Percentiles rank a stretch among this genome's conserved stretches.
phyloP scores from a whole-genome alignment of 306 rosid genomes.

The Quercus variabilis region DNA sequence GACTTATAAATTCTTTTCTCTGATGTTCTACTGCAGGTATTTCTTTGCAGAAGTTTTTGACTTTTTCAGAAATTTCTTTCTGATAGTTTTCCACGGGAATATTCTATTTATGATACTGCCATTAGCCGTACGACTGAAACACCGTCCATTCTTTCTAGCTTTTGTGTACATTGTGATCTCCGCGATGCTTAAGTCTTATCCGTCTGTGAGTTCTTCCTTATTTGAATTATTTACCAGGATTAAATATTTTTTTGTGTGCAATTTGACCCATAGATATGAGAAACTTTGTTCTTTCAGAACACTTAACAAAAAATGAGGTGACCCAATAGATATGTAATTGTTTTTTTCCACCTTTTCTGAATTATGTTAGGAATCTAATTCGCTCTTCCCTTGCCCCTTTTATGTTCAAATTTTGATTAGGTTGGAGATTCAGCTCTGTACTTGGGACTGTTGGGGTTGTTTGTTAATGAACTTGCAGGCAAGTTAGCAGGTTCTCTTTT shows the following conservation, averaged over 20 bases:
- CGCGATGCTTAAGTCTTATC: conserved; percentile 87
- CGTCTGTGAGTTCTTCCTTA: conserved; percentile 49
- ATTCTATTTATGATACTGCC: conserved; percentile 82
- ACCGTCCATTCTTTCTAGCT: conserved; percentile 89
- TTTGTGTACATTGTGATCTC: conserved; percentile 65
- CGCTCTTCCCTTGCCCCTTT: conserved; percentile 5
- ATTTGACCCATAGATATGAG: not conserved
- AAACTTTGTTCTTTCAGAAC: not conserved
- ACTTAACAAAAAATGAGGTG: not conserved
- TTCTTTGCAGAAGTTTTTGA: conserved; percentile 96
- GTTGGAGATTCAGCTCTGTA: conserved; percentile 91
- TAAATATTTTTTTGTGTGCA: not conserved
- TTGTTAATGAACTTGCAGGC: conserved; percentile 80
- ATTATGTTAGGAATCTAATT: conserved; percentile 5
- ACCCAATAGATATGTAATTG: too few species aligned
- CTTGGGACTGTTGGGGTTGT: conserved; percentile 80
- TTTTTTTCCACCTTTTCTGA: not conserved
- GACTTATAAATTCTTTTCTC: conserved; percentile 20
- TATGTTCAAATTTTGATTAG: conserved; percentile 36
- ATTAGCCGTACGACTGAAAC: conserved; percentile 74
- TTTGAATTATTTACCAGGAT: not conserved
- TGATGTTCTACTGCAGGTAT: conserved; percentile 61
- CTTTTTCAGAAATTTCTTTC: conserved; percentile 79
- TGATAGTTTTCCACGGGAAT: conserved; percentile 85
- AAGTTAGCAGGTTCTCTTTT: conserved; percentile 12